Conservation (phyloP, 345 rosid species). For the Acer campestre region DNA sequence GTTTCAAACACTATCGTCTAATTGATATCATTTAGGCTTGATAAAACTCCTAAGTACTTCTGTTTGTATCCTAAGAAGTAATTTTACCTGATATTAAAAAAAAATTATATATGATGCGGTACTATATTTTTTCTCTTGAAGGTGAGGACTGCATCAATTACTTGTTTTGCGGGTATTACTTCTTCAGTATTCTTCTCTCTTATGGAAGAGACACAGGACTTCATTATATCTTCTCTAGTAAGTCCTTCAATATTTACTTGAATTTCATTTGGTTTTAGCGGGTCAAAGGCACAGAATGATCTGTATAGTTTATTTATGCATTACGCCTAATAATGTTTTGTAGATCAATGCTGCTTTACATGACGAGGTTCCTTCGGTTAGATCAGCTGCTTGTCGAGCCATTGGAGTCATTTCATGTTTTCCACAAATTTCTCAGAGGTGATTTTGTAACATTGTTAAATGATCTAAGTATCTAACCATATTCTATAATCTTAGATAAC, state of each 20-base stretch:
- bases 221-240: conserved; percentile 70
- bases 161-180: conserved; percentile 95
- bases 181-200: conserved; percentile 70
- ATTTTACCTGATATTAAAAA: conserved; percentile 1
- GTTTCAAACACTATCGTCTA: neutral
- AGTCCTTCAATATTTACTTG: conserved; percentile 29
- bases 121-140: conserved; percentile 31
- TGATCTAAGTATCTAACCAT: neutral
- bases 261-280: conserved; percentile 16
- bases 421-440: conserved; percentile 70
- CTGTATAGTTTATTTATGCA: conserved; percentile 20
- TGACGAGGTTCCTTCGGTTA: conserved; percentile 77
- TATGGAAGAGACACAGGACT: conserved; percentile 54
- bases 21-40: conserved; percentile 1
- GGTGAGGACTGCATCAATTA: conserved; percentile 86
- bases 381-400: conserved; percentile 97
- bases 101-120: neutral
- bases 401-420: conserved; percentile 90
- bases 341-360: conserved; percentile 67
- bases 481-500: conserved; percentile 11
- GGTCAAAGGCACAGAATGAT: neutral
- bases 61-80: neutral
- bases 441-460: conserved; percentile 24
- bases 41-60: neutral
- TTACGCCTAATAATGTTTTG: conserved; percentile 25